Conservation (phyloP, 306 rosid genomes). For the Sphenostylis stenocarpa region DNA sequence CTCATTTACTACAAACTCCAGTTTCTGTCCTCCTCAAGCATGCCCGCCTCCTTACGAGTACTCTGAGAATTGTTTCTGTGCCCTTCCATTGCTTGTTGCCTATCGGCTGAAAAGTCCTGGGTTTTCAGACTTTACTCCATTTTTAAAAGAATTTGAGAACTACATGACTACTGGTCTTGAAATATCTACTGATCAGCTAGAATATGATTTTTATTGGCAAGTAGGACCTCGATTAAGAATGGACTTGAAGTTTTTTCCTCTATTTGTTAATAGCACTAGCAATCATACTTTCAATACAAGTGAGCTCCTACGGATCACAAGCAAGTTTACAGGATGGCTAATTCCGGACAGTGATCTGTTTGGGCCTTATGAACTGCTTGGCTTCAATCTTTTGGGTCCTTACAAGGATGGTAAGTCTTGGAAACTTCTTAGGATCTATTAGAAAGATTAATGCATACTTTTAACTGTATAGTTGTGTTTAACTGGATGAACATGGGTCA, state of each 20-base stretch:
- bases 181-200: conserved; percentile 53
- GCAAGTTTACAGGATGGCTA: conserved; percentile 65
- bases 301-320: conserved; percentile 58
- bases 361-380: conserved; percentile 84
- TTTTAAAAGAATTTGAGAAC: conserved; percentile 32
- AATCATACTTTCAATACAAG: conserved; percentile 43
- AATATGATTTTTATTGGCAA: conserved; percentile 56
- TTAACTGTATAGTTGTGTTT: background rate
- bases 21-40: conserved; percentile 40
- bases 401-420: conserved; percentile 62
- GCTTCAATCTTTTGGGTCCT: conserved; percentile 45
- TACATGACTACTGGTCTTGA: conserved; percentile 52
- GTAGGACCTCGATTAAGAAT: conserved; percentile 75
- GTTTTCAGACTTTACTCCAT: conserved; percentile 65
- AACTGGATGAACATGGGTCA: conserved; percentile 3
- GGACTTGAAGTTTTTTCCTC: conserved; percentile 74
- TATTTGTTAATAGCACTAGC: conserved; percentile 20
- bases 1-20: conserved; percentile 27
- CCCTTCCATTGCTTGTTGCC: conserved; percentile 57
- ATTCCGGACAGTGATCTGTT: conserved; percentile 54
- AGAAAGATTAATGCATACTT: no score
- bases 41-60: conserved; percentile 75
- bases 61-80: conserved; percentile 61
- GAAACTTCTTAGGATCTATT: conserved; percentile 15
- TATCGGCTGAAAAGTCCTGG: conserved; percentile 96